Evolutionary conservation across 2,329 filamentous ascomycete species (phyloP).

Genomic region (Biscogniauxia mediterranea): DNA sequence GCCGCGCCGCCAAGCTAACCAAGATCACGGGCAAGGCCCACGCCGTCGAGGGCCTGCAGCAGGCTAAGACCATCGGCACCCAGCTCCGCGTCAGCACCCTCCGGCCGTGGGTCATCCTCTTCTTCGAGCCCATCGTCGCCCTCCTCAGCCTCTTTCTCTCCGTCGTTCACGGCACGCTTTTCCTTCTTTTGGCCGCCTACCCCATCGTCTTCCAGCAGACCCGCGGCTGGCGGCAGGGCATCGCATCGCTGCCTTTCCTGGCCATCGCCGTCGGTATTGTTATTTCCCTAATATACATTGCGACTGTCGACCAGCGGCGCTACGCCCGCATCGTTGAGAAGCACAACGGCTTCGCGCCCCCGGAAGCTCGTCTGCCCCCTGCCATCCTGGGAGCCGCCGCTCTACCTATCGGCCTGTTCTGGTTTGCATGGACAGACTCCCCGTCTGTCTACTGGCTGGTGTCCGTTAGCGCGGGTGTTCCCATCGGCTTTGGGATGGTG

Average conservation of each 20-base stretch:
- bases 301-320: constrained; percentile 50
- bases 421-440: constrained; percentile 12
- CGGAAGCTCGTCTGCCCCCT: constrained; percentile 61
- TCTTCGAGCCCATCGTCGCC: neutral
- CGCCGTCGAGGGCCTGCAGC: constrained; percentile 9
- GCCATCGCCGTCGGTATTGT: constrained; percentile 56
- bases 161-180: neutral
- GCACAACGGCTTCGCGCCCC: constrained; percentile 54
- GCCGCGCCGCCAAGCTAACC: constrained; percentile 17
- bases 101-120: constrained; percentile 52
- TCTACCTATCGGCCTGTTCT: constrained; percentile 9
- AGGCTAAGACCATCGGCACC: neutral
- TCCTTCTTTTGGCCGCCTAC: neutral
- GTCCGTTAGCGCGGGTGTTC: constrained; percentile 8
- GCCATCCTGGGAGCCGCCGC: constrained; percentile 50
- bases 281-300: constrained; percentile 49
- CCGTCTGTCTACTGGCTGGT: constrained; percentile 6
- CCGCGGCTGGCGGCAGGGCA: neutral
- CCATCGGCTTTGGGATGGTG: constrained; percentile 12
- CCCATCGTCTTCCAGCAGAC: neutral
- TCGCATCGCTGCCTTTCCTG: neutral
- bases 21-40: constrained; percentile 23
- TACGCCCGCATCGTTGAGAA: constrained; percentile 44
- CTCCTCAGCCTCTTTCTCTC: neutral
- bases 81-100: neutral